Conservation (phyloP, 345 rosid species). For the Eucalyptus caleyi region DNA sequence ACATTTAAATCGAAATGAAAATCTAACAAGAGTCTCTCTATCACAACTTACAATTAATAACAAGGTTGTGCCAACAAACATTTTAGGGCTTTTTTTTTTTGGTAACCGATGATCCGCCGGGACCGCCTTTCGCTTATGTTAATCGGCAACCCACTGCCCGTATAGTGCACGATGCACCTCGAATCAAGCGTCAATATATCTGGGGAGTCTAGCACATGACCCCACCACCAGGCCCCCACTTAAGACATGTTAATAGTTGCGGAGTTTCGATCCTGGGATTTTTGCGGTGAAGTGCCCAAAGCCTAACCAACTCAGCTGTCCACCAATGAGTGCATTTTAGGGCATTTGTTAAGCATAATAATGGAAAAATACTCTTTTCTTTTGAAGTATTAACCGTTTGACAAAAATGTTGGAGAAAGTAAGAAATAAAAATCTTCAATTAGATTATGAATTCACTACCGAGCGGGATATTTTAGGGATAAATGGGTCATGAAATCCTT, state of each 20-base stretch:
- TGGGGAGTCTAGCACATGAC: too few relatives aligned
- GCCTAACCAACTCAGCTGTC: too few relatives aligned
- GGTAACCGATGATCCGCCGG: too few relatives aligned
- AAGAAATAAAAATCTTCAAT: neutral
- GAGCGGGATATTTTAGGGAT: neutral
- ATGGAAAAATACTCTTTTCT: neutral
- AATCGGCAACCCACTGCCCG: too few relatives aligned
- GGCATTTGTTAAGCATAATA: neutral
- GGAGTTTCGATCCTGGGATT: too few relatives aligned
- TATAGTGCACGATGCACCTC: too few relatives aligned
- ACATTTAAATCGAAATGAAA: too few relatives aligned
- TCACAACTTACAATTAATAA: neutral
- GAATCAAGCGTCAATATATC: too few relatives aligned
- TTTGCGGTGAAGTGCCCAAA: too few relatives aligned
- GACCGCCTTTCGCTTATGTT: too few relatives aligned
- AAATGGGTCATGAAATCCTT: neutral
- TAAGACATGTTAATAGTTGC: too few relatives aligned
- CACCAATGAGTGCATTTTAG: too few relatives aligned
- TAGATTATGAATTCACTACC: neutral
- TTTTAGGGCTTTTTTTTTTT: neutral
- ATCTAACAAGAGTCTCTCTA: neutral
- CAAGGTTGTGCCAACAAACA: neutral
- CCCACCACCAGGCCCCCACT: rapidly evolving
- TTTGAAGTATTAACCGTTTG: neutral
- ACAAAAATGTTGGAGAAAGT: neutral